A percentile compares a stretch with the other conserved stretches of the same genome.
These are phyloP conservation scores for Onygenales sp. DNA, from an alignment of 2,329 filamentous ascomycete genomes.

Conservation along the genomic window DNA sequence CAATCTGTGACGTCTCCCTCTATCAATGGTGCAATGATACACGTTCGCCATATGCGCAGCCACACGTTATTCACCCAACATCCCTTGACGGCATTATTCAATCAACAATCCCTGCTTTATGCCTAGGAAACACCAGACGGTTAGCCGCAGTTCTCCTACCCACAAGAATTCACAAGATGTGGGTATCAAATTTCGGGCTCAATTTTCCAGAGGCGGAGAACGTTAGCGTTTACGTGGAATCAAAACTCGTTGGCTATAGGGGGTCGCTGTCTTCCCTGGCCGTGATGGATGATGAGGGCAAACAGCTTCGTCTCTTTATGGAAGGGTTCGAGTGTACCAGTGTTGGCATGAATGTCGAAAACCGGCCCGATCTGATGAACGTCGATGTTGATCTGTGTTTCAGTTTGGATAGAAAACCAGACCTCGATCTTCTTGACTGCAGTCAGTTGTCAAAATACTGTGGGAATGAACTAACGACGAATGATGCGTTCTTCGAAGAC, in stretches of 20 bases:
- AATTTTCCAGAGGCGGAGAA: neutral
- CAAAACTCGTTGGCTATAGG: neutral
- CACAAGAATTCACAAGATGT: neutral
- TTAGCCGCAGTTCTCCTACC: neutral
- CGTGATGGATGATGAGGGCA: neutral
- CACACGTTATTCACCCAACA: conserved; percentile 1
- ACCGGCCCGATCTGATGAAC: neutral
- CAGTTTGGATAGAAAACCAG: neutral
- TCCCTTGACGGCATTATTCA: conserved; percentile 1
- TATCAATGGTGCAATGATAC: neutral
- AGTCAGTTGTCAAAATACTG: neutral
- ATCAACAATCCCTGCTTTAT: neutral
- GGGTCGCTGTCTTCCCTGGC: neutral
- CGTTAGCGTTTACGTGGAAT: neutral
- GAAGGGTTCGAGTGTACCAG: neutral
- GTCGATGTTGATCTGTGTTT: neutral
- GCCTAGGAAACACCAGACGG: neutral
- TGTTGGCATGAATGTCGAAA: neutral
- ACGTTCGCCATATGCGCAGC: neutral
- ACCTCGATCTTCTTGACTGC: neutral
- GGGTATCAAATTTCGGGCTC: neutral
- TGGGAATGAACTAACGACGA: neutral
- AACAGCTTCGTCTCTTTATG: neutral
- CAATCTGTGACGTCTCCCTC: neutral
- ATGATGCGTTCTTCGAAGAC: neutral